phyloP scores from a whole-genome alignment of 1,284 basidiomycete species.

The Ganoderma meredithae region DNA sequence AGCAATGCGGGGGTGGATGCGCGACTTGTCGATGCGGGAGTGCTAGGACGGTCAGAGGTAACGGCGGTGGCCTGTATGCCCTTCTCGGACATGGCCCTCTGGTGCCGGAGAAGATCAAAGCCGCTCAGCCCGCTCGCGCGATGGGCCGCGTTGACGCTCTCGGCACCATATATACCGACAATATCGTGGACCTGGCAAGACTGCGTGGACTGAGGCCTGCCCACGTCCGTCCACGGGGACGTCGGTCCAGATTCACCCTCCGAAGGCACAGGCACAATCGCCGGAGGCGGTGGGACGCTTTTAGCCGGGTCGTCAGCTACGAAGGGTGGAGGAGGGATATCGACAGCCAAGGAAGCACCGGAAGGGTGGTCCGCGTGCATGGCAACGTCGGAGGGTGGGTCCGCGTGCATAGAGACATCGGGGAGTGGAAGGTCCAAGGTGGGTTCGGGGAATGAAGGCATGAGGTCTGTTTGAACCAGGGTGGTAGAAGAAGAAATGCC shows the following conservation, averaged over 20 bases:
- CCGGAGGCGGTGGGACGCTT: slow-evolving; percentile 3
- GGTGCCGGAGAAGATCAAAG: slow-evolving; percentile 5
- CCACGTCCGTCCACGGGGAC: slow-evolving; percentile 18
- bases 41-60: slow-evolving; percentile 12
- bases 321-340: neutral
- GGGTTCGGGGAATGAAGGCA: neutral
- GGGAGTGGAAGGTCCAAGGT: neutral
- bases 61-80: slow-evolving; percentile 23
- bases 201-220: slow-evolving; percentile 12
- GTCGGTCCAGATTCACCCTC: slow-evolving; percentile 14
- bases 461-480: neutral
- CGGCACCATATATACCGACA: neutral
- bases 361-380: neutral
- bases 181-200: slow-evolving; percentile 10
- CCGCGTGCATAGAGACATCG: neutral
- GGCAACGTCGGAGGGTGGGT: neutral
- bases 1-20: slow-evolving; percentile 38
- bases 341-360: neutral
- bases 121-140: neutral
- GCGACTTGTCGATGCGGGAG: slow-evolving; percentile 31
- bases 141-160: neutral
- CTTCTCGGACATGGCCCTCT: slow-evolving; percentile 23
- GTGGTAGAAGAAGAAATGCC: neutral
- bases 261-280: slow-evolving; percentile 15
- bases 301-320: neutral